These are phyloP conservation scores for Nicotiana tomentosiformis DNA, from an alignment of 257 asterid genomes.

Conservation along the genomic window DNA sequence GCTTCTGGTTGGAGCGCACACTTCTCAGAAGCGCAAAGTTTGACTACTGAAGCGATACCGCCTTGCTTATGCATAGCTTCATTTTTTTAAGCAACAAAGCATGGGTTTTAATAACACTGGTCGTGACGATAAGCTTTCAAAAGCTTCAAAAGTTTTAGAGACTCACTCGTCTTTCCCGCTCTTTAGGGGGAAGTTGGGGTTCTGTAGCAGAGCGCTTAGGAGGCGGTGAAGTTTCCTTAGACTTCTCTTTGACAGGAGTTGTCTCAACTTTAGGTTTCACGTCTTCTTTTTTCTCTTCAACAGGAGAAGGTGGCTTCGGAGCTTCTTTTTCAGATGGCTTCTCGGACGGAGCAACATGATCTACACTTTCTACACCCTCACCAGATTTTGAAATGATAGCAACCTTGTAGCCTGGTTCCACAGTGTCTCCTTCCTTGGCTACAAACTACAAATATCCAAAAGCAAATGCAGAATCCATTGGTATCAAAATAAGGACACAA, in stretches of 20 bases:
- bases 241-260: conserved; percentile 41
- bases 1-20: too few species aligned
- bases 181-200: conserved; percentile 97
- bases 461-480: conserved; percentile 6
- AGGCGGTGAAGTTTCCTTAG: conserved; percentile 44
- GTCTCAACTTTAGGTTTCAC: conserved; percentile 50
- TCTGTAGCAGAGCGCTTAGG: conserved; percentile 66
- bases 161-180: conserved; percentile 88
- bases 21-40: too few species aligned
- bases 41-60: too few species aligned
- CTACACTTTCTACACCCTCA: conserved; percentile 64
- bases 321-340: conserved; percentile 60
- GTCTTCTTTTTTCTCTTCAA: conserved; percentile 47
- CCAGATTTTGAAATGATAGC: conserved; percentile 90
- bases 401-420: conserved; percentile 88
- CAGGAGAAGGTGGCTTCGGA: conserved; percentile 42
- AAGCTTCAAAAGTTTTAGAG: background rate
- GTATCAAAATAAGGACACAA: conserved; percentile 1
- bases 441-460: conserved; percentile 39
- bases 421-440: conserved; percentile 95
- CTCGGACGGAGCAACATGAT: conserved; percentile 85
- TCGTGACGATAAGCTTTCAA: background rate
- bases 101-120: background rate
- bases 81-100: too few species aligned
- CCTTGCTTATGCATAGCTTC: too few species aligned